Base-by-base conservation (phyloP, 306 rosid species). In the Rosa multiflora region DNA sequence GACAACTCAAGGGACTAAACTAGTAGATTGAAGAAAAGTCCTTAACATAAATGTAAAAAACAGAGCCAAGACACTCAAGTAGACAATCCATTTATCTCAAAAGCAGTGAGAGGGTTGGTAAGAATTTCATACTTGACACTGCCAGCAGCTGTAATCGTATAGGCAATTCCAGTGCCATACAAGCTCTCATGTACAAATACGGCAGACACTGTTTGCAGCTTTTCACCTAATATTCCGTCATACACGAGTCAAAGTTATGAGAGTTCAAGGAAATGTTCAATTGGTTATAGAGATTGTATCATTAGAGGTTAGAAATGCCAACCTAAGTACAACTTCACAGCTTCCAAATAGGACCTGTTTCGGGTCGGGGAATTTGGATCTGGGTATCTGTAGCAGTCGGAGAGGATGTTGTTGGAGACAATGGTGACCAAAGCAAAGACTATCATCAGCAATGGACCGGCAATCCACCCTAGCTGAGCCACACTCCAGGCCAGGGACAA, bases 401-500 rank as follows among this genome's bases (percentile, higher is more conserved):
- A 67, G 14, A 94, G 83, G 35, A 94, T 90, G 67, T 35, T 23
- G 4, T 82, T 3, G 21, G 97, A 91, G 77, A 87, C 10, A 43
- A 70, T 14, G 44, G 95, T 90, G 11, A 79, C 71, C 53, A 15
- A 10, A 37, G 98, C 96, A 74, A 94, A 89, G 39, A 52, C 10
- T 53, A 91, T 18, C 73, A 85, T 74, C 9, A 23, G 35, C 3
- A 90, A 1, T 10, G 97, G 94, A 13, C 91, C 98, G 0, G 70
- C 94, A 63, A 88, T 66, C 98, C 97, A 94, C 17, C 98, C 98
- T 0, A 94, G 75, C 77, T 92, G 96, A 43, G 98, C 92, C 63
- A 88, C 76, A 2, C 88, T 77, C 98, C 98, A 94, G 17, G 98
- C 86, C 44, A 92, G 79, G 32, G 98, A 92, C 12, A 92, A 70